Base-by-base conservation (phyloP, 352 stramenopile species). In the Phytophthora foliorum region DNA sequence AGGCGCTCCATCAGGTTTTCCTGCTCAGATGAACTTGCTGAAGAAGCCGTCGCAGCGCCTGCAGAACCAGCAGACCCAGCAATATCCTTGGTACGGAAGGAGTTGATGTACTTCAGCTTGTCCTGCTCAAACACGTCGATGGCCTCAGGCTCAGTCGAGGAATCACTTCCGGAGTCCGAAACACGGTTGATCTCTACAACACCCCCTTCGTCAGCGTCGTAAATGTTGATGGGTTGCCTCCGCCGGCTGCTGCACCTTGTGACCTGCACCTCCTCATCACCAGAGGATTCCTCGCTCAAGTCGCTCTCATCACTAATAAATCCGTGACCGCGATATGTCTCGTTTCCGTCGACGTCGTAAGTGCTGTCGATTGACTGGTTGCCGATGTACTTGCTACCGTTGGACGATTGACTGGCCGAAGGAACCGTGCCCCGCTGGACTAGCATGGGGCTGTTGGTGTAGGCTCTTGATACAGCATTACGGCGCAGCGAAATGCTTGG, bases 61-160 rank as follows among this genome's bases (percentile, higher is more conserved):
- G 46, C 42, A 25, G 69, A 62, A 21, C 44, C 49, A 36, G 24
- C 19, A 6, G 57, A 25, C 55, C 39, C 38, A n/a, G 34, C 38
- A 25, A 13, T 27, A 16, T 68, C 63, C 41, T 88, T 78, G 5
- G 70, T 51, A 27, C 71, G 67, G 69, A 86, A 86, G 1, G 77
- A 80, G 70, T 84, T 88, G 54, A 87, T 85, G 63, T 91, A 91
- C 73, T 89, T 89, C 24, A 88, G 75, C 14, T 80, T 81, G 62
- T 91, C 81, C 11, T 84, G 56, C 42, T 87, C 77, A 39, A 88
- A 81, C 10, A 80, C 64, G 21, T 80, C 65, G 11, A 77, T 75
- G 14, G 64, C 69, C 34, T 75, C 70, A 21, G 74, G 64, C 7
- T 78, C 67, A 50, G 38, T 51, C 3, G 48, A 60, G 7, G 62